phyloP scores from a whole-genome alignment of 148 eudicot species.

The Chenopodium suecicum region DNA sequence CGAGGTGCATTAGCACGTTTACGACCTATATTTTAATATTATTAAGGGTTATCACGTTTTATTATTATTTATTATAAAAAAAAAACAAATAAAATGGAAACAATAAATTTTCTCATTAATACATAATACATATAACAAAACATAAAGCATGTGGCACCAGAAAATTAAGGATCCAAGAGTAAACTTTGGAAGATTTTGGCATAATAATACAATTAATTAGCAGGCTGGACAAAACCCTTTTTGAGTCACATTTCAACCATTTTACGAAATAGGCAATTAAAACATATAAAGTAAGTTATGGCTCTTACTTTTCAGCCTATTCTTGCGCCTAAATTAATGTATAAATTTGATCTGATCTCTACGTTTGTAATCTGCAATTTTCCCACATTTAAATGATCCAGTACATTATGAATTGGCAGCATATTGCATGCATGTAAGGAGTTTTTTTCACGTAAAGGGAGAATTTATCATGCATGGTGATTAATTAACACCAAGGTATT shows the following conservation, averaged over 20 bases:
- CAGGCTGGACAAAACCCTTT: neutral
- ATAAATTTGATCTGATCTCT: neutral
- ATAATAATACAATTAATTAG: neutral
- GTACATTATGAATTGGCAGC: neutral
- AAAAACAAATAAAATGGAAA: too few relatives aligned
- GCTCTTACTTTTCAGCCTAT: neutral
- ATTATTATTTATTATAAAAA: too few relatives aligned
- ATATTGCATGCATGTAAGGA: neutral
- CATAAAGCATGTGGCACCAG: neutral
- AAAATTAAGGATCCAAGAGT: constrained; percentile 6
- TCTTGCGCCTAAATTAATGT: constrained; percentile 14
- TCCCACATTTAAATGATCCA: too few relatives aligned
- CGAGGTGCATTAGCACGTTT: too few relatives aligned
- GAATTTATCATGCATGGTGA: too few relatives aligned
- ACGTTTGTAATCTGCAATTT: neutral
- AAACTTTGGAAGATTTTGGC: neutral
- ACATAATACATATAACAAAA: neutral
- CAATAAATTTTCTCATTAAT: too few relatives aligned
- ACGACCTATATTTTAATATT: too few relatives aligned
- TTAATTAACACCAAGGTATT: too few relatives aligned
- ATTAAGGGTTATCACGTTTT: too few relatives aligned
- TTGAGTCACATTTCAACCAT: neutral
- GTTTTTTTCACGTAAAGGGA: neutral
- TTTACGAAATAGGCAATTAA: neutral
- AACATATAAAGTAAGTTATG: neutral